phyloP scores from a whole-genome alignment of 306 rosid species.

The Vigna reflexopilosa region DNA sequence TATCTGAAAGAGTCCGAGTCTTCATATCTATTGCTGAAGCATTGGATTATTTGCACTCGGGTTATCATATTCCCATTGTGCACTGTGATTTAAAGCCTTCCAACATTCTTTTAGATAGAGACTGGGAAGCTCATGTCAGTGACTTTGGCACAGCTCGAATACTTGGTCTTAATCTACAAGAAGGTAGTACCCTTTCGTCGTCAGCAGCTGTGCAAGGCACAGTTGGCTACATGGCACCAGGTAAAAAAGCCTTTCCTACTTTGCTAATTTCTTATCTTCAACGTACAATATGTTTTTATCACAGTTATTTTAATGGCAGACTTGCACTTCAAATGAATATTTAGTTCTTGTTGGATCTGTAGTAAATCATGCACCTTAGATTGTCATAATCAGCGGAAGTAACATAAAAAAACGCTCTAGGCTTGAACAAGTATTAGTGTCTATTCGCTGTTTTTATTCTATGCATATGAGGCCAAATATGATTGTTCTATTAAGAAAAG shows the following conservation, averaged over 20 bases:
- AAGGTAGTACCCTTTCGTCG: conserved; percentile 62
- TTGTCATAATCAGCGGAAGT: background rate
- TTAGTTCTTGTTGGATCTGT: conserved; percentile 5
- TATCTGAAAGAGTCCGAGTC: conserved; percentile 61
- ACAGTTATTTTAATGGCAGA: background rate
- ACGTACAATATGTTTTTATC: conserved; percentile 8
- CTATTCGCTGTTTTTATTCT: background rate
- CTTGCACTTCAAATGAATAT: conserved; percentile 30
- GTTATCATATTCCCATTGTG: conserved; percentile 76
- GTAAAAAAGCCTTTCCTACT: conserved; percentile 52
- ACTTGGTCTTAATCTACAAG: conserved; percentile 76
- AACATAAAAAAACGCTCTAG: background rate
- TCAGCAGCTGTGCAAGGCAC: conserved; percentile 79
- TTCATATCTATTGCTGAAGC: conserved; percentile 72
- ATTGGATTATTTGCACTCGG: conserved; percentile 83
- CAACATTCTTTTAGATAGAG: conserved; percentile 74
- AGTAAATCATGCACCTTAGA: background rate
- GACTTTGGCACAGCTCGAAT: conserved; percentile 93
- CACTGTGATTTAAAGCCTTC: conserved; percentile 94
- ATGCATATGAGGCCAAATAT: background rate
- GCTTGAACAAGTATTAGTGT: background rate
- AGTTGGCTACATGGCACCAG: conserved; percentile 91
- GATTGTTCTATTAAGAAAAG: background rate
- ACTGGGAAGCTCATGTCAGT: conserved; percentile 87
- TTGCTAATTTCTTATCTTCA: conserved; percentile 17